Conservation (phyloP, 2,329 filamentous ascomycete genomes). For the Sarocladium oryzae region DNA sequence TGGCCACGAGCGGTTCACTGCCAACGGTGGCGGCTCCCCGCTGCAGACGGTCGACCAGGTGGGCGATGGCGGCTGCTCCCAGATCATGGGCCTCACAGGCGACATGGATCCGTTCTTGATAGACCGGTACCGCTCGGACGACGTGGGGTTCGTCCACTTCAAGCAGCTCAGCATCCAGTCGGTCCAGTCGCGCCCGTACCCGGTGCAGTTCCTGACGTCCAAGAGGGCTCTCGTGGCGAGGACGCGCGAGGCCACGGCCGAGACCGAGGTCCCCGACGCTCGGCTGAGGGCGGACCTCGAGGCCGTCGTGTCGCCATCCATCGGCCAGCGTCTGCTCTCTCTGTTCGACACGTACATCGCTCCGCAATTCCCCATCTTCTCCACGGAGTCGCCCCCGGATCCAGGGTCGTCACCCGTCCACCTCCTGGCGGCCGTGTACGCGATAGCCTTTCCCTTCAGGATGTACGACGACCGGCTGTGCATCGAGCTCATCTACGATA, state of each 20-base stretch:
- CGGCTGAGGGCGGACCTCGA: slow-evolving; percentile 10
- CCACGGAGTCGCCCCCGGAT: slow-evolving; percentile 10
- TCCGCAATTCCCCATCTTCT: slow-evolving; percentile 14
- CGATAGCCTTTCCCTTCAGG: slow-evolving; percentile 15
- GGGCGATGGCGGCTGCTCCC: slow-evolving; percentile 5
- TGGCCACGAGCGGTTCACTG: neutral
- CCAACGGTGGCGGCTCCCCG: neutral
- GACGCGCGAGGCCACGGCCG: slow-evolving; percentile 13
- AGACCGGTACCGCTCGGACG: slow-evolving; percentile 11
- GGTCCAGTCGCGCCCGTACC: slow-evolving; percentile 10
- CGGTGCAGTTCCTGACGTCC: slow-evolving; percentile 14
- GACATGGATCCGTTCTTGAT: slow-evolving; percentile 13
- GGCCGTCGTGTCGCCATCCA: neutral
- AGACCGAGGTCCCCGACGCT: neutral
- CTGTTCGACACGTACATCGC: slow-evolving; percentile 12
- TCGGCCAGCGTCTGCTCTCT: slow-evolving; percentile 11
- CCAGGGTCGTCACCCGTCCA: slow-evolving; percentile 2
- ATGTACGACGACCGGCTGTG: slow-evolving; percentile 16
- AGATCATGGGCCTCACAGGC: slow-evolving; percentile 12
- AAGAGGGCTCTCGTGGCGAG: slow-evolving; percentile 13
- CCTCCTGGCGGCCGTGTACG: slow-evolving; percentile 15
- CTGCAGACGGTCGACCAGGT: slow-evolving; percentile 3
- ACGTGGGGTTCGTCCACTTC: slow-evolving; percentile 14
- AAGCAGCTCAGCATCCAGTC: slow-evolving; percentile 17
- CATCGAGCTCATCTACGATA: slow-evolving; percentile 17